Evolutionary conservation across 768 basidiomycete species (phyloP), one percentile per base, ranked within the genome.

Genomic region (Hericium rajendrae): DNA sequence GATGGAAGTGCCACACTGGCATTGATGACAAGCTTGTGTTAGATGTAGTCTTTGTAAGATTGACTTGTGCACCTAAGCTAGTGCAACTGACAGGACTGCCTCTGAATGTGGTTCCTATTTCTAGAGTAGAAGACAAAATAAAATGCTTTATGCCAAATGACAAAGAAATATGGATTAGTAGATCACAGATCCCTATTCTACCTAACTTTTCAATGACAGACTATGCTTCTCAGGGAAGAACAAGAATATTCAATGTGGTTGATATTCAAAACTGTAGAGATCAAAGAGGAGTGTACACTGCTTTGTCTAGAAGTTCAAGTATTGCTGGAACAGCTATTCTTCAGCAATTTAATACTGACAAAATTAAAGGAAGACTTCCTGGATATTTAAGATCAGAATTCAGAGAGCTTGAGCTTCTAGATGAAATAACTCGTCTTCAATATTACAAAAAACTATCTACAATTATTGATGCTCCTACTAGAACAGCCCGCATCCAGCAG

Each of bases 141-240:
- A 38, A 50, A 22, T 62, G 56, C 32, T 13, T 15, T 38, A 39
- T 64, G 28, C 58, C 53, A n/a, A 43, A 56, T 37, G 64, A 56
- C 15, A 20, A 15, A 10, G 41, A 5, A n/a, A 10, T 58, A 1
- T 13, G 18, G 2, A 37, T 66, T 15, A 18, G 15, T 0, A 32
- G 66, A n/a, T 8, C 41, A 4, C 65, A 68, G 38, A 56, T 63
- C 1, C 57, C 18, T 10, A 48, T 62, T 1, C 38, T 66, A 0
- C 67, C 61, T 1, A 63, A 65, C 48, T 68, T 68, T 53, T 60
- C 61, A 5, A 65, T 66, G 60, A 62, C 65, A 15, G 64, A 68
- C 51, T 67, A 55, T 55, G 48, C 38, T 16, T 62, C 51, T 20
- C 66, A 67, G 57, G 66, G 65, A 1, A n/a, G 60, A 8, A 68